Evolutionary conservation across 2,329 filamentous ascomycete species (phyloP).

Genomic region (Orbilia javanica): DNA sequence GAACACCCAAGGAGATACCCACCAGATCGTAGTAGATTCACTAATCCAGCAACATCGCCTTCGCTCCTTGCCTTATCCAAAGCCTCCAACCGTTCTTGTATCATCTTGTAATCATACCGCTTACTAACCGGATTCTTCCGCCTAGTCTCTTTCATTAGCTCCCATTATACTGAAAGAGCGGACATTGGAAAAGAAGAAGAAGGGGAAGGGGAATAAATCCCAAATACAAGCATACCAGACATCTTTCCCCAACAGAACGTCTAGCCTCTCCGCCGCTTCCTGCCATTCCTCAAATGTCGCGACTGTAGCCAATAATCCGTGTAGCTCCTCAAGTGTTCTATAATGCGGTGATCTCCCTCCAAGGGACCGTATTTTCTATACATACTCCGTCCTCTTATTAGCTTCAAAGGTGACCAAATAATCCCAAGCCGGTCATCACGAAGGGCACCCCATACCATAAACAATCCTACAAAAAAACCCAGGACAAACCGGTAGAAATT

Average conservation of each 20-base stretch:
- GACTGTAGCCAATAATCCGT: constrained; percentile 71
- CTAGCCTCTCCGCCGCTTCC: constrained; percentile 83
- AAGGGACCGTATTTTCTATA: constrained; percentile 33
- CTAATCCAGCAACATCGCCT: constrained; percentile 78
- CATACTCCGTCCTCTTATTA: constrained; percentile 1
- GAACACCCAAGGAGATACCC: constrained; percentile 62
- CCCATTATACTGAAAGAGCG: not conserved
- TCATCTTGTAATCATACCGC: constrained; percentile 88
- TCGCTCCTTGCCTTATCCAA: constrained; percentile 77
- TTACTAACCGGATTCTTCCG: constrained; percentile 83
- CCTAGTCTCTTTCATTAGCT: constrained; percentile 68
- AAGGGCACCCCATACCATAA: constrained; percentile 8
- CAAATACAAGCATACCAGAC: constrained; percentile 74
- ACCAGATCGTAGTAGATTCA: constrained; percentile 83
- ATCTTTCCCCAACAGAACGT: constrained; percentile 83
- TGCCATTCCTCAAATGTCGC: constrained; percentile 87
- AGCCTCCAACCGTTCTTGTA: constrained; percentile 79
- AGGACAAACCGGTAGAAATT: constrained; percentile 41
- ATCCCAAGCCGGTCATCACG: not conserved
- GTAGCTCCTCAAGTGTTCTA: constrained; percentile 22
- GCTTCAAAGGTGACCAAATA: not conserved
- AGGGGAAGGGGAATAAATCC: too few species aligned
- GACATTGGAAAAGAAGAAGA: not conserved
- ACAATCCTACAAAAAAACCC: constrained; percentile 30
- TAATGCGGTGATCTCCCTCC: constrained; percentile 24